A percentile compares a stretch with the other conserved stretches of the same genome.
Conservation (phyloP, 176 grass and related monocot species). For the Oryza australiensis region DNA sequence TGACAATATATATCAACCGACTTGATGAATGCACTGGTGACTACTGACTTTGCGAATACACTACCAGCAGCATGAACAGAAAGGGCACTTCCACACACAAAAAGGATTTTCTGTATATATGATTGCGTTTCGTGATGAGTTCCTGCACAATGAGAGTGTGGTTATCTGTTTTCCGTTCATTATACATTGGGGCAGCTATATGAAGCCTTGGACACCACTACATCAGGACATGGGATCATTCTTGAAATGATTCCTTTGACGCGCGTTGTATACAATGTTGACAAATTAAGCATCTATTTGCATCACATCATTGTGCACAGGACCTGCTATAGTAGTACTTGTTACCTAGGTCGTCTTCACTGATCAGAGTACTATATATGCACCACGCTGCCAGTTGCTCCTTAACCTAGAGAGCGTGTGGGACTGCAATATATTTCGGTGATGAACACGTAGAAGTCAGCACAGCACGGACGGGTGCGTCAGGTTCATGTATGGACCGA, state of each 20-base stretch:
- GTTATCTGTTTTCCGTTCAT: background rate
- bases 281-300: background rate
- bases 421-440: background rate
- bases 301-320: background rate
- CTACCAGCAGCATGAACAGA: constrained; percentile 21
- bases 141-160: background rate
- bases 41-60: background rate
- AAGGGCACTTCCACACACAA: background rate
- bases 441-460: constrained; percentile 13
- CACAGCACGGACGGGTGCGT: constrained; percentile 1
- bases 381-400: constrained; percentile 36
- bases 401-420: constrained; percentile 38
- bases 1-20: no score
- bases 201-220: background rate
- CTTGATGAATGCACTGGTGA: background rate
- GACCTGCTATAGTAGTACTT: background rate
- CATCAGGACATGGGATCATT: constrained; percentile 2
- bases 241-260: constrained; percentile 1
- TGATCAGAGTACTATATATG: background rate
- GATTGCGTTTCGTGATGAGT: background rate
- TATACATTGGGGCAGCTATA: background rate
- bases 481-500: constrained; percentile 3
- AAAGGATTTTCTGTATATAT: background rate
- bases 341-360: background rate
- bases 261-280: background rate